Evolutionary conservation across 768 basidiomycete species (phyloP).

Genomic region (Suillus bovinus): DNA sequence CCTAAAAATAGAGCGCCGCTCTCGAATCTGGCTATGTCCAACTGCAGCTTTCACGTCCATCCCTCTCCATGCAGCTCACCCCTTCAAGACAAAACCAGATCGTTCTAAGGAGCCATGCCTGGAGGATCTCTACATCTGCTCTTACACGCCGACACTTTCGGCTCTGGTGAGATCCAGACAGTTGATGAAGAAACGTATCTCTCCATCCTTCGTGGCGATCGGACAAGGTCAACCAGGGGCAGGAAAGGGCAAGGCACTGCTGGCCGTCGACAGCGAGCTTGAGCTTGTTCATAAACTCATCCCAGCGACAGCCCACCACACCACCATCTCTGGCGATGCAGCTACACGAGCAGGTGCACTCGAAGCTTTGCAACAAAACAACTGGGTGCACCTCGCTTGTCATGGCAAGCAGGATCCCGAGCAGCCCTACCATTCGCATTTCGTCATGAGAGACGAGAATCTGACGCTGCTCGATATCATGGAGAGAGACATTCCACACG

Average conservation of each 20-base stretch:
- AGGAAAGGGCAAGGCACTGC: too few species aligned
- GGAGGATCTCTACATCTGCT: too few species aligned
- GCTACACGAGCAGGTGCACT: conserved; percentile 4
- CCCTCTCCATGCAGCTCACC: too few species aligned
- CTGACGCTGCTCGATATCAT: too few species aligned
- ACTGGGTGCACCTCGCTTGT: conserved; percentile 35
- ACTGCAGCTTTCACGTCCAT: too few species aligned
- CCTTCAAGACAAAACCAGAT: too few species aligned
- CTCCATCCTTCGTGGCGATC: not conserved
- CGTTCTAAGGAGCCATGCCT: too few species aligned
- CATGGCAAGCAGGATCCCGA: conserved; percentile 35
- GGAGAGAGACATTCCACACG: too few species aligned
- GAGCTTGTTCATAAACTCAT: not conserved
- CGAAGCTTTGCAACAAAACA: not conserved
- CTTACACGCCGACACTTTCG: not conserved
- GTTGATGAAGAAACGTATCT: not conserved
- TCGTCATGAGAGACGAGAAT: not conserved
- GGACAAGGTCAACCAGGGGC: not conserved
- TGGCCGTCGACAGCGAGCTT: too few species aligned
- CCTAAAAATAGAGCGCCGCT: too few species aligned
- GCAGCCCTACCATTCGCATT: conserved; percentile 12
- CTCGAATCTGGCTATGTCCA: too few species aligned
- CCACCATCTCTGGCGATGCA: not conserved
- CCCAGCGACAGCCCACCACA: not conserved
- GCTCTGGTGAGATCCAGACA: not conserved